phyloP scores from a whole-genome alignment of 2,329 filamentous ascomycete species.

The Pezizomycotina sp. region DNA sequence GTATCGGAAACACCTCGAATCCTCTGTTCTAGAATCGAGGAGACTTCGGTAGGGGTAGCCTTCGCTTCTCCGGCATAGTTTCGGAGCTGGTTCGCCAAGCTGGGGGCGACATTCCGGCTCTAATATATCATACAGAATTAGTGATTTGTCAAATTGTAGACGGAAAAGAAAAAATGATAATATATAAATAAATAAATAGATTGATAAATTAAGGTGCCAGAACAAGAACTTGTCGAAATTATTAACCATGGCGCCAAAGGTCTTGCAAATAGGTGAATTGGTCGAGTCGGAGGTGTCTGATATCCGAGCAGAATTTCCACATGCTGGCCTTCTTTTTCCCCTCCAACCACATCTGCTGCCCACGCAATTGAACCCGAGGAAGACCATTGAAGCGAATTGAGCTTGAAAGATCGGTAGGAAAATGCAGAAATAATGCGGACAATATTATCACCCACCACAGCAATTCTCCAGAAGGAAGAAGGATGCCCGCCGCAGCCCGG shows the following conservation, averaged over 20 bases:
- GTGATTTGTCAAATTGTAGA: conserved; percentile 25
- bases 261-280: no score
- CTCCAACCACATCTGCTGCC: conserved; percentile 28
- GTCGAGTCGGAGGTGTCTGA: conserved; percentile 16
- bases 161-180: conserved; percentile 22
- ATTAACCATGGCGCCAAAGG: no score
- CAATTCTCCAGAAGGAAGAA: conserved; percentile 85
- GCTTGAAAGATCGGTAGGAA: conserved; percentile 32
- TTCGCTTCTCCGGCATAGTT: conserved; percentile 86
- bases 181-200: conserved; percentile 27
- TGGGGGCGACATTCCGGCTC: conserved; percentile 75
- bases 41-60: conserved; percentile 92
- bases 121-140: conserved; percentile 32
- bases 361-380: conserved; percentile 25
- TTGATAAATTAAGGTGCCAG: conserved; percentile 29
- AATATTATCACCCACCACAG: conserved; percentile 52
- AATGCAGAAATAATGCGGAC: conserved; percentile 30
- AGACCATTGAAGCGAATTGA: conserved; percentile 30
- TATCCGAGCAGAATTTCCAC: conserved; percentile 25
- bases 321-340: conserved; percentile 5
- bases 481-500: conserved; percentile 71
- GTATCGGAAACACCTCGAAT: conserved; percentile 98
- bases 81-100: conserved; percentile 58
- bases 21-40: conserved; percentile 97
- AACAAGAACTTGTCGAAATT: conserved; percentile 22